Conservation (phyloP, 441 rosid genomes). For the Kokia cookei region DNA sequence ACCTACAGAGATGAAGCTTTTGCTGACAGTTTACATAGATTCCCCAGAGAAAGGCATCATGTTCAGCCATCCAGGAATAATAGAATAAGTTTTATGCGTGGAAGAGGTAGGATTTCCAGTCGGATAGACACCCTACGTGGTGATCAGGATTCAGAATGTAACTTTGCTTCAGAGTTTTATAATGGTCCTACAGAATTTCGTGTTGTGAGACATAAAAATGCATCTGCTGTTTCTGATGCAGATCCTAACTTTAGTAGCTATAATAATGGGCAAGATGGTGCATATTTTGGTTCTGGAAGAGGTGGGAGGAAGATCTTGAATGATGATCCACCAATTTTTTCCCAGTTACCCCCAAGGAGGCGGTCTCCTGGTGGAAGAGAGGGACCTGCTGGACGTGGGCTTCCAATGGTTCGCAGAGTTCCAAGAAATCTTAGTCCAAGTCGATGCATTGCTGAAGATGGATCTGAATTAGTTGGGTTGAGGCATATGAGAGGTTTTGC, state of each 20-base stretch:
- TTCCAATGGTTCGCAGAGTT: slow-evolving; percentile 48
- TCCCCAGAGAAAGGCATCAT: slow-evolving; percentile 58
- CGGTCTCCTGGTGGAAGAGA: slow-evolving; percentile 44
- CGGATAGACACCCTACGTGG: slow-evolving; percentile 32
- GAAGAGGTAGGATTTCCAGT: slow-evolving; percentile 60
- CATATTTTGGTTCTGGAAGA: slow-evolving; percentile 43
- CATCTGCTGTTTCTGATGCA: slow-evolving; percentile 31
- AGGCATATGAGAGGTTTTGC: slow-evolving; percentile 58
- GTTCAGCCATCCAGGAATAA: slow-evolving; percentile 45
- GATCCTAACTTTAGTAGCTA: slow-evolving; percentile 43
- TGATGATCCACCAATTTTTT: slow-evolving; percentile 36
- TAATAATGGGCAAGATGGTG: slow-evolving; percentile 42
- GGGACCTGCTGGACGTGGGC: slow-evolving; percentile 34
- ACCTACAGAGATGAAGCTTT: slow-evolving; percentile 47
- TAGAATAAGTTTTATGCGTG: slow-evolving; percentile 54
- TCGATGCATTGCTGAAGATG: slow-evolving; percentile 42
- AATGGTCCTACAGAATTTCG: slow-evolving; percentile 21
- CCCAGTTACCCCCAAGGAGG: slow-evolving; percentile 44
- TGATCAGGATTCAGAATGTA: slow-evolving; percentile 50
- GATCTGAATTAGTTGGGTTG: slow-evolving; percentile 47
- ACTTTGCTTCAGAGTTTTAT: slow-evolving; percentile 34
- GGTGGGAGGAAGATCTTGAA: slow-evolving; percentile 57
- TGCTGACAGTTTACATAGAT: slow-evolving; percentile 39
- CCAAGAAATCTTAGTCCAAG: slow-evolving; percentile 41
- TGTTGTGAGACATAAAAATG: slow-evolving; percentile 34